These are phyloP conservation scores for Monosporascus sp. DNA, from an alignment of 2,329 filamentous ascomycete species.

Conservation along the genomic window DNA sequence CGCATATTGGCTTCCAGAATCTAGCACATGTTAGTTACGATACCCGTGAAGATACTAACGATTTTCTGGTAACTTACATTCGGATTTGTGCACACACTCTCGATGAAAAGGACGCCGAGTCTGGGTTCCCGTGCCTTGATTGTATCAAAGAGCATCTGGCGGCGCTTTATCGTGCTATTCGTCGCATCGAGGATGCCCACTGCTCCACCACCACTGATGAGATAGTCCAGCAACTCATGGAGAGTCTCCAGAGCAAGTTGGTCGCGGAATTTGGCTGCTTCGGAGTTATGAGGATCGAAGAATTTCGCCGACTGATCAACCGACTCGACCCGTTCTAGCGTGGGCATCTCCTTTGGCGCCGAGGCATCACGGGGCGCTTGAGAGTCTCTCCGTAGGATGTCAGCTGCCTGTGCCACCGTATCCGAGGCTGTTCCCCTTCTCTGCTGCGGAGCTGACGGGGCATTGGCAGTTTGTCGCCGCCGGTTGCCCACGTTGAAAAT, in stretches of 20 bases:
- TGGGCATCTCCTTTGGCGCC: constrained; percentile 31
- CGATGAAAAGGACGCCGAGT: constrained; percentile 88
- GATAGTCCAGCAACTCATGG: constrained; percentile 86
- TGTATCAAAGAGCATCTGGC: constrained; percentile 76
- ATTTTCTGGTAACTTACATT: constrained; percentile 37
- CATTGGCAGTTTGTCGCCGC: constrained; percentile 71
- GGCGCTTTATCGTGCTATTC: constrained; percentile 85
- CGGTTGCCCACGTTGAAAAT: constrained; percentile 98
- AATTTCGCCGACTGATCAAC: constrained; percentile 90
- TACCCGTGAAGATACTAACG: background rate
- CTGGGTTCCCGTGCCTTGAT: constrained; percentile 80
- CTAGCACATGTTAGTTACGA: constrained; percentile 24
- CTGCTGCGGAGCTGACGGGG: constrained; percentile 31
- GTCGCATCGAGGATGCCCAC: constrained; percentile 96
- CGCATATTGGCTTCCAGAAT: constrained; percentile 95
- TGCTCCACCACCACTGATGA: constrained; percentile 74
- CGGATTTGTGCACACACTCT: constrained; percentile 85
- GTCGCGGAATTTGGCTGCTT: constrained; percentile 77
- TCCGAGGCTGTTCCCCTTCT: constrained; percentile 31
- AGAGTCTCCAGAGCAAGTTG: constrained; percentile 89
- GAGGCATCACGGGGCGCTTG: constrained; percentile 26
- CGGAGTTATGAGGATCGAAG: constrained; percentile 85
- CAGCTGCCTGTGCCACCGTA: constrained; percentile 47
- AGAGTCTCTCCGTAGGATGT: constrained; percentile 53
- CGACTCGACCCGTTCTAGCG: constrained; percentile 29